A percentile compares a stretch with the other conserved stretches of the same genome.
Conservation (phyloP, 2,329 filamentous ascomycete species). For the Fusarium sulawesiense region DNA sequence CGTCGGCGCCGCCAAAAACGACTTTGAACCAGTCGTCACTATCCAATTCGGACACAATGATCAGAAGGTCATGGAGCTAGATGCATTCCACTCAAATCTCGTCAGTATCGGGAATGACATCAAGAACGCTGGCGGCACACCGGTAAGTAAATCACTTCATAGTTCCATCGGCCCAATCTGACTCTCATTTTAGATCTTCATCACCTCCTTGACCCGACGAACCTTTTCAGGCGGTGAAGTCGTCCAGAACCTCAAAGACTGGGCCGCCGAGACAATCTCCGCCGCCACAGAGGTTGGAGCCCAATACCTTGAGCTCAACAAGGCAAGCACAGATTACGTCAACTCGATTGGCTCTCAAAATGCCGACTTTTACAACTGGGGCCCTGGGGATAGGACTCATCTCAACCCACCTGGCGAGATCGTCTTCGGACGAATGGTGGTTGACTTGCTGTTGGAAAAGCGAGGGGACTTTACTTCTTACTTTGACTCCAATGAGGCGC, state of each 20-base stretch:
- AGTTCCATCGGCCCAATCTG: fast-evolving
- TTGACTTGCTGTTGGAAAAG: neutral
- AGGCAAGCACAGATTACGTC: slow-evolving; percentile 10
- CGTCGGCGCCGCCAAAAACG: neutral
- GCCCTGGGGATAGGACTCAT: slow-evolving; percentile 1
- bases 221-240: slow-evolving; percentile 1
- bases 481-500: neutral
- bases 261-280: slow-evolving; percentile 1
- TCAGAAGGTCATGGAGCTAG: neutral
- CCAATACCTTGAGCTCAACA: neutral
- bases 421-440: slow-evolving; percentile 12
- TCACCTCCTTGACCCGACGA: slow-evolving; percentile 2
- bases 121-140: slow-evolving; percentile 2
- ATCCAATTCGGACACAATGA: slow-evolving; percentile 21
- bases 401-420: slow-evolving; percentile 1
- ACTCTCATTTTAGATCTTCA: neutral
- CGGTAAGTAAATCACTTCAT: neutral
- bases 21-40: slow-evolving; percentile 2
- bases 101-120: slow-evolving; percentile 8
- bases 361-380: slow-evolving; percentile 10
- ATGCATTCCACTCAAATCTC: neutral
- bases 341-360: neutral
- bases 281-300: neutral
- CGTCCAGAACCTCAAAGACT: slow-evolving; percentile 11
- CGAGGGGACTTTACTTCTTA: neutral